phyloP scores from a whole-genome alignment of 1,284 basidiomycete species.

The Omphalotus olearius region DNA sequence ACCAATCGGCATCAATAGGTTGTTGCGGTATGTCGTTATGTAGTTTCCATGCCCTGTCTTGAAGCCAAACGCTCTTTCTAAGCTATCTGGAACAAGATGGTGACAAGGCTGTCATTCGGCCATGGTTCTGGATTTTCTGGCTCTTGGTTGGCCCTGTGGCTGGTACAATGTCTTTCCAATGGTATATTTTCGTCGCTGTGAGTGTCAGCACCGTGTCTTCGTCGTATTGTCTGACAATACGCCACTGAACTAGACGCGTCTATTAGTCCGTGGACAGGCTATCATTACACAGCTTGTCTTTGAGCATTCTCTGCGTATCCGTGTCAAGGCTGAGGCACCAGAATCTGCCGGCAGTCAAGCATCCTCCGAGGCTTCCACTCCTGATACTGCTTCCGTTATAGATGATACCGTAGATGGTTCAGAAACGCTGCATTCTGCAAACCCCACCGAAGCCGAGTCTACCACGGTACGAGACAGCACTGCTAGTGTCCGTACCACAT shows the following conservation, averaged over 20 bases:
- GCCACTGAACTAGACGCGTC: conserved; percentile 17
- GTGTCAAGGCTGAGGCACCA: conserved; percentile 40
- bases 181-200: conserved; percentile 33
- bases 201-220: conserved; percentile 10
- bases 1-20: conserved; percentile 47
- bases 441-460: conserved; percentile 1
- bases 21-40: conserved; percentile 21
- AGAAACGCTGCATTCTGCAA: conserved; percentile 2
- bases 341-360: conserved; percentile 8
- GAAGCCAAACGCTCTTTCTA: not conserved
- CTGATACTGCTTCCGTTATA: conserved; percentile 7
- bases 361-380: conserved; percentile 10
- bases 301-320: conserved; percentile 52
- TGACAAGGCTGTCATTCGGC: conserved; percentile 32
- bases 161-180: conserved; percentile 32
- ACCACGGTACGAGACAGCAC: conserved; percentile 7
- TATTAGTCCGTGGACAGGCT: conserved; percentile 27
- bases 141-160: conserved; percentile 57
- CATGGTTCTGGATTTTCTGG: conserved; percentile 61
- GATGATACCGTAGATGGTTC: conserved; percentile 5
- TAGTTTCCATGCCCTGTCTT: not conserved
- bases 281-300: conserved; percentile 57
- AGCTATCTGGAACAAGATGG: conserved; percentile 43
- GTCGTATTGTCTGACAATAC: not conserved
- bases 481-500: conserved; percentile 10